Conservation (phyloP, 2,329 filamentous ascomycete species). For the Fusarium siculi region DNA sequence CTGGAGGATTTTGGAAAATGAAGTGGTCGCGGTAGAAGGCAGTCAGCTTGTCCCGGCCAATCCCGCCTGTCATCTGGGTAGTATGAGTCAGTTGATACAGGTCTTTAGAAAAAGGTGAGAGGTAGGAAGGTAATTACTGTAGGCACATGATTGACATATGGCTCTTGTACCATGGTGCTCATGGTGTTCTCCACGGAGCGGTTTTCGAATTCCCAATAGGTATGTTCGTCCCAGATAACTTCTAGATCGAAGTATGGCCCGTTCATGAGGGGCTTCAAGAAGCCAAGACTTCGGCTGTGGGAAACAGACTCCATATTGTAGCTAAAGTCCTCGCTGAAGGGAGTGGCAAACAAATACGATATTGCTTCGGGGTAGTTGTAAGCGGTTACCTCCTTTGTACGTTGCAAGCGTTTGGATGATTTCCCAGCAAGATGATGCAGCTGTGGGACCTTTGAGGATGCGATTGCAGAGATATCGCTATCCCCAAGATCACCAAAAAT, state of each 20-base stretch:
- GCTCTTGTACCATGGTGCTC: conserved; percentile 81
- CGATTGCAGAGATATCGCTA: background rate
- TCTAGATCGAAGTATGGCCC: conserved; percentile 80
- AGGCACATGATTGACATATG: conserved; percentile 82
- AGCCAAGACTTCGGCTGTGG: conserved; percentile 73
- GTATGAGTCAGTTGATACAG: background rate
- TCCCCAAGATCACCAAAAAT: background rate
- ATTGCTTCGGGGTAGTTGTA: background rate
- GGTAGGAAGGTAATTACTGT: conserved; percentile 58
- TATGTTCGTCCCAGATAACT: conserved; percentile 82
- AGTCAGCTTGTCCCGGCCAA: conserved; percentile 71
- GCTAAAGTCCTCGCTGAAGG: conserved; percentile 61
- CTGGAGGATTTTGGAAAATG: conserved; percentile 76
- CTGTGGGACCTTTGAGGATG: background rate
- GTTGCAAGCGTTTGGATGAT: conserved; percentile 42
- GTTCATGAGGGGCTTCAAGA: conserved; percentile 70
- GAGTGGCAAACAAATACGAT: conserved; percentile 55
- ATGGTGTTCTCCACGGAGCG: conserved; percentile 78
- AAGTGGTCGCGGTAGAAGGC: conserved; percentile 79
- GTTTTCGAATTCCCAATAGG: conserved; percentile 74
- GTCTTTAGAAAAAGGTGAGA: background rate
- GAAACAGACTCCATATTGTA: conserved; percentile 66
- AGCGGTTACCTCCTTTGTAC: background rate
- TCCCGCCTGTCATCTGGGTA: conserved; percentile 69
- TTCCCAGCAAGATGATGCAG: background rate